phyloP scores from a whole-genome alignment of 192 early-diverging fungal genomes.

The Rhizophagus prolifer region DNA sequence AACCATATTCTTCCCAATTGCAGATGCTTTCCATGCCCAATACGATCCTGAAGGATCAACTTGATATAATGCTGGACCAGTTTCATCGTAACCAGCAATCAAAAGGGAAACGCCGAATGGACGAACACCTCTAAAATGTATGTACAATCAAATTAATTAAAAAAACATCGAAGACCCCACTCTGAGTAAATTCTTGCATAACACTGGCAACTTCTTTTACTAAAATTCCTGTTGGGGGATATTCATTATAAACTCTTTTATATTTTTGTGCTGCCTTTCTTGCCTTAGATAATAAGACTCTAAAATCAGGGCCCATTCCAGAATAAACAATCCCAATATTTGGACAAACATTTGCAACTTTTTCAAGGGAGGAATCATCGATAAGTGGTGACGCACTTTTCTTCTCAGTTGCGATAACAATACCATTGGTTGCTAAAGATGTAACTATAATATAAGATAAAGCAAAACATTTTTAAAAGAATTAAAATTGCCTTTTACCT shows the following conservation, averaged over 20 bases:
- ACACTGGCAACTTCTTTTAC: constrained; percentile 96
- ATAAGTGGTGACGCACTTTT: constrained; percentile 90
- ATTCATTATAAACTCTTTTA: constrained; percentile 88
- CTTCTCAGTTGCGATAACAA: constrained; percentile 98
- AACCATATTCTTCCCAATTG: constrained; percentile 99
- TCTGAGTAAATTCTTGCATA: constrained; percentile 99
- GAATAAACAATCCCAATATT: constrained; percentile 99
- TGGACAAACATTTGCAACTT: constrained; percentile 84
- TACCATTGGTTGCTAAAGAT: constrained; percentile 83
- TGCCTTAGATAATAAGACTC: constrained; percentile 92
- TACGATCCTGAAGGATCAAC: constrained; percentile 99
- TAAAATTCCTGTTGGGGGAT: constrained; percentile 92
- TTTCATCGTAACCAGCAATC: constrained; percentile 92
- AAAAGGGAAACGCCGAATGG: constrained; percentile 99
- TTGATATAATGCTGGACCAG: constrained; percentile 93
- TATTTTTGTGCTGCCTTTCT: constrained; percentile 97
- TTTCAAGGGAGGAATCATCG: constrained; percentile 89
- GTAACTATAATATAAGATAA: background rate
- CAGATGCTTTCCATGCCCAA: constrained; percentile 98
- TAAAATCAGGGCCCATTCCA: constrained; percentile 98
- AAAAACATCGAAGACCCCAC: constrained; percentile 64
- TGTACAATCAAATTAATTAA: background rate
- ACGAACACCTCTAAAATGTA: constrained; percentile 84
- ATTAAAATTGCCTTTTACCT: constrained; percentile 47
- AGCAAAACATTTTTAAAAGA: background rate